Evolutionary conservation across 1,139 yeast species (phyloP).

Genomic region (Pichia sp.): DNA sequence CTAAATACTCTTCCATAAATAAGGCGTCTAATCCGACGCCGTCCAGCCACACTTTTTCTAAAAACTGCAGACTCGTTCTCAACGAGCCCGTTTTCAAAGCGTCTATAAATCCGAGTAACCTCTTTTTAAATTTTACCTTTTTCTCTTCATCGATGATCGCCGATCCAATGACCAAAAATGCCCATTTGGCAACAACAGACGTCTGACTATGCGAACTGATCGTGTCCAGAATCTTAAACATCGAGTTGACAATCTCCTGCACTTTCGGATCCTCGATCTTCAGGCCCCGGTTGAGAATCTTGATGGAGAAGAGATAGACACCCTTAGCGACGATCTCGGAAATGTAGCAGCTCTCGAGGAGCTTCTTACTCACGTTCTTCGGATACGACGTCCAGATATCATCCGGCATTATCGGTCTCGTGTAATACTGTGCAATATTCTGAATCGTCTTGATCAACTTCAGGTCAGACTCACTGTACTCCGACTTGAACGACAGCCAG

Average conservation of each 20-base stretch:
- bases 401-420: conserved; percentile 25
- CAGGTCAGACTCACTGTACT: conserved; percentile 19
- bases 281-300: conserved; percentile 19
- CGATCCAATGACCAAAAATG: conserved; percentile 25
- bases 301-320: conserved; percentile 23
- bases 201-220: conserved; percentile 23
- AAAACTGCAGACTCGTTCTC: conserved; percentile 13
- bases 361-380: conserved; percentile 21
- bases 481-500: conserved; percentile 27
- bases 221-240: conserved; percentile 17
- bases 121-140: conserved; percentile 19
- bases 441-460: conserved; percentile 17
- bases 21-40: conserved; percentile 12
- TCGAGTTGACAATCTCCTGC: conserved; percentile 15
- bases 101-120: conserved; percentile 23
- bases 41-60: conserved; percentile 19
- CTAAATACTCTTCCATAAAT: conserved; percentile 13
- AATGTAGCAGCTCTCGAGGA: conserved; percentile 28
- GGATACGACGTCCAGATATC: conserved; percentile 23
- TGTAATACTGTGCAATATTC: conserved; percentile 23
- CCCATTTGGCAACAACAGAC: conserved; percentile 24
- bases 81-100: conserved; percentile 18
- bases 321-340: conserved; percentile 26
- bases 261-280: conserved; percentile 15
- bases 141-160: conserved; percentile 19